Evolutionary conservation across 805 yeast species (phyloP).

Genomic region (Ogataea salicorniae): DNA sequence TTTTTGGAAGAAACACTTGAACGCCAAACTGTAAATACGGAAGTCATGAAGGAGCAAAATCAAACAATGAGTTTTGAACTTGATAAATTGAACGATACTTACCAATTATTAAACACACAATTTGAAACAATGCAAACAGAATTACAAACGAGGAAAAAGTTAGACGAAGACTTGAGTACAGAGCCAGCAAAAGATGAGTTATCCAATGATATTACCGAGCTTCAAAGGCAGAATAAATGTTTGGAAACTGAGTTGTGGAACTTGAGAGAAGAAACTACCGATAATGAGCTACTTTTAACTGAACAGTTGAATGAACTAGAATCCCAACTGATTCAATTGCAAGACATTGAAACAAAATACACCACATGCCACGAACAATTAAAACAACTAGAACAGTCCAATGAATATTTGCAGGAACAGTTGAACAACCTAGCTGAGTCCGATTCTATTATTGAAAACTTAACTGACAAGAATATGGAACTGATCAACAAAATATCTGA

Average conservation of each 20-base stretch:
- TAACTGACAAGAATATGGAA: conserved; percentile 33
- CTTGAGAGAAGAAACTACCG: conserved; percentile 26
- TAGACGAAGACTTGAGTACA: conserved; percentile 25
- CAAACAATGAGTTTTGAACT: conserved; percentile 12
- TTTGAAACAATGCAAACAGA: conserved; percentile 15
- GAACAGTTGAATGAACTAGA: conserved; percentile 20
- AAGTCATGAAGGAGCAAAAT: conserved; percentile 32
- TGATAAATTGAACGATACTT: conserved; percentile 16
- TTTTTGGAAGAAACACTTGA: conserved; percentile 29
- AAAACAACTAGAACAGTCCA: conserved; percentile 4
- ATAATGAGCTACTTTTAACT: conserved; percentile 24
- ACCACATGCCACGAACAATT: conserved; percentile 1
- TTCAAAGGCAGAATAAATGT: conserved; percentile 30
- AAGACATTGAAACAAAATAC: conserved; percentile 6
- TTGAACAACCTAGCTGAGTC: conserved; percentile 27
- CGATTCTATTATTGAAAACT: conserved; percentile 29
- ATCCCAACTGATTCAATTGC: conserved; percentile 14
- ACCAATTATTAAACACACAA: conserved; percentile 23
- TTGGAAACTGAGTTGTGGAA: conserved; percentile 39
- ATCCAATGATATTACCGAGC: neutral
- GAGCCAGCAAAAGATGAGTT: neutral
- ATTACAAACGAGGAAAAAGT: conserved; percentile 28
- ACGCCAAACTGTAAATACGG: conserved; percentile 39
- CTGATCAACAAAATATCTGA: conserved; percentile 30
- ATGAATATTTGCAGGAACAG: conserved; percentile 25